Conservation (phyloP, 805 yeast species). For the Teunomyces pallodes region DNA sequence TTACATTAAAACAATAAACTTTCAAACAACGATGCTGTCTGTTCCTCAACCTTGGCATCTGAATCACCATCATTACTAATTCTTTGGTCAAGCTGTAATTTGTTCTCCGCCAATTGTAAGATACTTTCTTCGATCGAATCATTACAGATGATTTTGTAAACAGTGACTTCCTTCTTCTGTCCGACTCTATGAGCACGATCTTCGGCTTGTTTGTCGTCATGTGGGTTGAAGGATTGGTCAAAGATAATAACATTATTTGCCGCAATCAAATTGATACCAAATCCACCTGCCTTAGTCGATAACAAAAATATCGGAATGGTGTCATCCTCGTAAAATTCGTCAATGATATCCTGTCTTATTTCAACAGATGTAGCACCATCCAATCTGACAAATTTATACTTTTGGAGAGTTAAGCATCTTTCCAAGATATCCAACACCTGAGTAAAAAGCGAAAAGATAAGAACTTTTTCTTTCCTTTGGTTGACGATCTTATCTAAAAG, state of each 20-base stretch:
- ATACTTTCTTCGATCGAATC: slow-evolving; percentile 89
- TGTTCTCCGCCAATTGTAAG: slow-evolving; percentile 80
- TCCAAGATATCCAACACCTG: slow-evolving; percentile 89
- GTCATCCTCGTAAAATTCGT: slow-evolving; percentile 78
- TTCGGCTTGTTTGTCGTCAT: slow-evolving; percentile 97
- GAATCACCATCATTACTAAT: slow-evolving; percentile 42
- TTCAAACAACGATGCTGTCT: slow-evolving; percentile 52
- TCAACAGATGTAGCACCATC: slow-evolving; percentile 97
- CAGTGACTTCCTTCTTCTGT: slow-evolving; percentile 79
- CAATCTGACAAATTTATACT: slow-evolving; percentile 72
- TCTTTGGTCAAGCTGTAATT: slow-evolving; percentile 78
- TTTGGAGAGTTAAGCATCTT: slow-evolving; percentile 58
- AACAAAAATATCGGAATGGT: slow-evolving; percentile 81
- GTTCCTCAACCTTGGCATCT: slow-evolving; percentile 48
- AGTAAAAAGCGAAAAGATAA: slow-evolving; percentile 89
- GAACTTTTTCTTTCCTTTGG: slow-evolving; percentile 61
- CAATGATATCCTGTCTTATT: slow-evolving; percentile 87
- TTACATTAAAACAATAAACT: slow-evolving; percentile 37
- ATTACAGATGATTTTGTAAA: slow-evolving; percentile 68
- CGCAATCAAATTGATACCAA: slow-evolving; percentile 94
- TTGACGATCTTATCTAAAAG: slow-evolving; percentile 57
- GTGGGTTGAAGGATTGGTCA: slow-evolving; percentile 96
- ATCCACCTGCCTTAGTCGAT: slow-evolving; percentile 97
- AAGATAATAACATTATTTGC: slow-evolving; percentile 90
- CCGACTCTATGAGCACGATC: slow-evolving; percentile 99